Evolutionary conservation across 768 basidiomycete genomes (phyloP).

Genomic region (Krasilnikovozyma curviuscula): DNA sequence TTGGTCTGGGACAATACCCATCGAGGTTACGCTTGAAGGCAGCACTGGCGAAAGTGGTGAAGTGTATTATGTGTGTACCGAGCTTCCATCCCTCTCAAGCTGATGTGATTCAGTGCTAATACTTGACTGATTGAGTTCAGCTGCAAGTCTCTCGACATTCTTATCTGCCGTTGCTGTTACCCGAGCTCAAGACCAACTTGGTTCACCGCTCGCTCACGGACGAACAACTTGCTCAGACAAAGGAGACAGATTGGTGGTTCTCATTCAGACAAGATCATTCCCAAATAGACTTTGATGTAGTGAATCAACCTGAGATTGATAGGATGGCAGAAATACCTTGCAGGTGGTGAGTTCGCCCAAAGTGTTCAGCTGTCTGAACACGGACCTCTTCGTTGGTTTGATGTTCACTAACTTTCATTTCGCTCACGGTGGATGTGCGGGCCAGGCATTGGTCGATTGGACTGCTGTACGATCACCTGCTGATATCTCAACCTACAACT

Average conservation of each 20-base stretch:
- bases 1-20: no score
- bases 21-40: no score
- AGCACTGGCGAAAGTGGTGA: no score
- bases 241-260: slow-evolving; percentile 95
- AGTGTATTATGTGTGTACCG: no score
- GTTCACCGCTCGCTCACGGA: slow-evolving; percentile 88
- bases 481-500: slow-evolving; percentile 32
- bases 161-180: slow-evolving; percentile 78
- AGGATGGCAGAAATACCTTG: slow-evolving; percentile 22
- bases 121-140: no score
- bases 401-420: not conserved
- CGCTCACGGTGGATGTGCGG: no score
- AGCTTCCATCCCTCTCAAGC: no score
- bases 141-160: slow-evolving; percentile 62
- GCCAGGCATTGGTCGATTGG: slow-evolving; percentile 95
- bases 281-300: no score
- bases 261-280: no score
- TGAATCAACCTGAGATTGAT: no score
- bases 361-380: not conserved
- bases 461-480: slow-evolving; percentile 52
- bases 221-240: slow-evolving; percentile 47
- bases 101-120: no score
- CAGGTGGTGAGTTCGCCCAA: slow-evolving; percentile 12
- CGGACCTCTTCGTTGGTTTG: not conserved
- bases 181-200: slow-evolving; percentile 70